Base-by-base conservation (phyloP, 2,329 filamentous ascomycete genomes). In the Hawksworthiomyces lignivorus region DNA sequence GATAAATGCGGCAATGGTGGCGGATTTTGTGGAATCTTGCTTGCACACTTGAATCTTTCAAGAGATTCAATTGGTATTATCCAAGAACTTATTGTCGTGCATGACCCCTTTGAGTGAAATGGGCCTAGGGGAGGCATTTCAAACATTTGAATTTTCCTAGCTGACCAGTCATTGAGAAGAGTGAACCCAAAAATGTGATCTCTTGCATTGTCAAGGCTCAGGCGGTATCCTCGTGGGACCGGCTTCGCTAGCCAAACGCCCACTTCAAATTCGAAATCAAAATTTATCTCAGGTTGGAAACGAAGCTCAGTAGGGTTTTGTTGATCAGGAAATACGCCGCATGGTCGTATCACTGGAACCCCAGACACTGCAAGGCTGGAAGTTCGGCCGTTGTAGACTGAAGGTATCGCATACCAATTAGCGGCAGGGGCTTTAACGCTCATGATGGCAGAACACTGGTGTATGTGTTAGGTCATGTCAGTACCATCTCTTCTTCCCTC, bases 191-290 rank as follows among this genome's bases (percentile, higher is more conserved):
- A 36, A 4, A 36, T 26, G 34, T 36, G 34, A 4, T 4, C n/a
- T 7, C 19, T 19, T 9, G 34, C 34, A 15, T 36, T 21, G 10
- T 14, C 14, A 10, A 36, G 14, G n/a, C 7, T 6, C 14, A 36
- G 34, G 14, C 21, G 22, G 14, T 17, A 9, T 7, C 34, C 35
- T 21, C 35, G 21, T 5, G 35, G 22, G 7, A 37, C n/a, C 22
- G 35, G 35, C 14, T 18, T 17, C 6, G 35, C 14, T n/a, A 37
- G 15, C 15, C 26, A 37, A 8, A 37, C 22, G 12, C 22, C 35
- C 15, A 37, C 14, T 17, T 37, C 35, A 4, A 37, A 15, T 20
- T 37, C 35, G 18, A 37, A 37, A 22, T 37, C 35, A 8, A 37
- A 24, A 26, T 28, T 7, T 7, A 15, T 10, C n/a, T 26, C 26